Base-by-base conservation (phyloP, 2,329 filamentous ascomycete species). In the Leptographium lundbergii region DNA sequence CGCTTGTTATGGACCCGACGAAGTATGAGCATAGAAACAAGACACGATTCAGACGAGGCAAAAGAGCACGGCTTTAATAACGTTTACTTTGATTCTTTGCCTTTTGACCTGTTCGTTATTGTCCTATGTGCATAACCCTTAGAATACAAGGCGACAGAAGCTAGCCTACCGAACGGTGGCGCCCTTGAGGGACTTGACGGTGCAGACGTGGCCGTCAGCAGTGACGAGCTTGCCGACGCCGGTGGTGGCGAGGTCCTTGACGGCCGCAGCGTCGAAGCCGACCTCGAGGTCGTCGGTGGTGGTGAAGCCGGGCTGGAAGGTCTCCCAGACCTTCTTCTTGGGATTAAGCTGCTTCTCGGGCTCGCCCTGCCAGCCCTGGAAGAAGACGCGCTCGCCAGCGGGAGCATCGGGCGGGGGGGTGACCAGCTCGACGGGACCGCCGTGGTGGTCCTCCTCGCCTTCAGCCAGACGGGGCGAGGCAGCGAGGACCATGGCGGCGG, bases 261-360 rank as follows among this genome's bases (percentile, higher is more conserved):
- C 89, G 53, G 78, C 84, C 52, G 75, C 80, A 3, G 88, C 88
- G 68, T 97, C 88, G 70, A 97, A 99, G 0, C 81, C 91, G 42
- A 96, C 92, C 73, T 91, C 88, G 57, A 92, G 78, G 54, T 73
- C 74, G 9, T 87, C 86, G 1, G 87, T 95, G 9, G 92, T 99
- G 34, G 89, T 95, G 76, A 97, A 97, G 0, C 92, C 94, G 1
- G 91, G 91, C 79, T 97, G 92, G 75, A 96, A 89, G 11, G 81
- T 89, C 80, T 99, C 94, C 91, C 92, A 97, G 62, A 97, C 78
- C 85, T 97, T 97, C 85, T 97, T 99, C 86, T 99, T 99, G 60
- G 94, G 94, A 80, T 97, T 99, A 60, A 99, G 81, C 57, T 92
- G 84, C 63, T 86, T 87, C 80, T 99, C 94, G 0, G 94, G 91